A percentile compares a stretch with the other conserved stretches of the same genome.
Conservation (phyloP, 2,329 filamentous ascomycete genomes). For the Hypoxylon sp. region DNA sequence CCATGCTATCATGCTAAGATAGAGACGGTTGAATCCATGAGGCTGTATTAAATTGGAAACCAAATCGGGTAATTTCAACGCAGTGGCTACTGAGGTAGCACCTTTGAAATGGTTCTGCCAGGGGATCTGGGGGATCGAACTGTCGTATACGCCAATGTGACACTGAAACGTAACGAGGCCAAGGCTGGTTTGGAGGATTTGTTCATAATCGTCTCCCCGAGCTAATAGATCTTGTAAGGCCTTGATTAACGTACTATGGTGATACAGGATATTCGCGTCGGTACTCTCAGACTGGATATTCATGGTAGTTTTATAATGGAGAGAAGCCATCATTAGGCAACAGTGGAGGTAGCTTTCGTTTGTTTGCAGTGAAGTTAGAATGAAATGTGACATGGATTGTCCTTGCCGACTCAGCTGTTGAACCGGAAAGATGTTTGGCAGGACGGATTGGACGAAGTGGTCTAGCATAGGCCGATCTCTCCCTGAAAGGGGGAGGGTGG, state of each 20-base stretch:
- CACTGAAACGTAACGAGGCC: neutral
- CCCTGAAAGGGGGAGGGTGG: neutral
- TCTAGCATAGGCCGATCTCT: neutral
- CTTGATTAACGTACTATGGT: neutral
- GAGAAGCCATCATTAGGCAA: constrained; percentile 1
- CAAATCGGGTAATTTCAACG: neutral
- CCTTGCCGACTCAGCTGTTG: neutral
- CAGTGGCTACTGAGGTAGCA: neutral
- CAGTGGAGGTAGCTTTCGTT: constrained; percentile 5
- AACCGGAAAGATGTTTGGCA: neutral
- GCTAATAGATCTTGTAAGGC: neutral
- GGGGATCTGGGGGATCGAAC: neutral
- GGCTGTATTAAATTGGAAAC: neutral
- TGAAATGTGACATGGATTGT: neutral
- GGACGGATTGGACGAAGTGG: neutral
- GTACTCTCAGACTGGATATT: neutral
- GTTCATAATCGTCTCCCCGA: neutral
- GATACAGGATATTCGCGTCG: neutral
- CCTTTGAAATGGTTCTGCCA: neutral
- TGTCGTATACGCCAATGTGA: neutral
- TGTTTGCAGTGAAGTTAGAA: neutral
- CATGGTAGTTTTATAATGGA: neutral
- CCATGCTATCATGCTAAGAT: constrained; percentile 6
- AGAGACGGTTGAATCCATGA: neutral
- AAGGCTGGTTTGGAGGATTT: constrained; percentile 1